Percentiles rank a stretch among this genome's conserved stretches.
These are phyloP conservation scores for Oryza meridionalis DNA, from an alignment of 176 grass and related monocot genomes.

Conservation along the genomic window DNA sequence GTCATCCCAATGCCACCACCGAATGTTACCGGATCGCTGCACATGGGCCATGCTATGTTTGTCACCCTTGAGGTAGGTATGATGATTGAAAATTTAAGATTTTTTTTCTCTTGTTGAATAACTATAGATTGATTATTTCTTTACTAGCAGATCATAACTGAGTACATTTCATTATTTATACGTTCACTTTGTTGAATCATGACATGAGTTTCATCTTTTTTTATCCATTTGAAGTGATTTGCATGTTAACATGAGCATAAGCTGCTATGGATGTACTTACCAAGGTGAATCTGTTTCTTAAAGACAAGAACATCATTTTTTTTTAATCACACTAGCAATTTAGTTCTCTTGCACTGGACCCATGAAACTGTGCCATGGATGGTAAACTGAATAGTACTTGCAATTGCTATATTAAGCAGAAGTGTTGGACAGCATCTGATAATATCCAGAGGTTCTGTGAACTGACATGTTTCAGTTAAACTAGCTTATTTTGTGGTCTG, in stretches of 20 bases:
- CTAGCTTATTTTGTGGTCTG: not conserved
- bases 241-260: not conserved
- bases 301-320: not conserved
- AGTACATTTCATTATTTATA: not conserved
- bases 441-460: not conserved
- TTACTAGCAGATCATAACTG: not conserved
- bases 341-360: not conserved
- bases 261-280: not conserved
- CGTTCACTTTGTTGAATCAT: not conserved
- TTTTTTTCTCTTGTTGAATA: constrained; percentile 26
- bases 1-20: constrained; percentile 94
- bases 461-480: not conserved
- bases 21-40: constrained; percentile 95
- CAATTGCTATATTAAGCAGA: not conserved
- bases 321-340: not conserved
- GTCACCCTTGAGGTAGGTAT: constrained; percentile 99
- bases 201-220: not conserved
- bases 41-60: constrained; percentile 99
- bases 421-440: not conserved
- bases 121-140: constrained; percentile 24
- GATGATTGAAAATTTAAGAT: constrained; percentile 23
- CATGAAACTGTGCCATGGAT: constrained; percentile 2
- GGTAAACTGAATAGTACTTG: not conserved
- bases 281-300: not conserved
- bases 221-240: not conserved